phyloP scores from a whole-genome alignment of 495 filamentous ascomycete species.

The Penicillium cataractarum region DNA sequence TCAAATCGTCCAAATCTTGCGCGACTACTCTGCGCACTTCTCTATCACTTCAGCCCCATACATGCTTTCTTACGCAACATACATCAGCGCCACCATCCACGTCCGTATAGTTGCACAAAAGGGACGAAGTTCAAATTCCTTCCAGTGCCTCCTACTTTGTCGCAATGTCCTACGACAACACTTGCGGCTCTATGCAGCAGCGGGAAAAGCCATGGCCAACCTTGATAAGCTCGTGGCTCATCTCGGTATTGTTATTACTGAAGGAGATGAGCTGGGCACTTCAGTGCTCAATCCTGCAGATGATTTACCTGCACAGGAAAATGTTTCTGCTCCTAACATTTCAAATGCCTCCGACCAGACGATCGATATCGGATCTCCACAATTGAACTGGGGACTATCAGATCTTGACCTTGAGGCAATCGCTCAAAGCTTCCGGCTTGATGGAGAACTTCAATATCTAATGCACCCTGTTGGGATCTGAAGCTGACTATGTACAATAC shows the following conservation, averaged over 20 bases:
- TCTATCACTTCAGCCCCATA: constrained; percentile 35
- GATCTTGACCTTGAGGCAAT: constrained; percentile 35
- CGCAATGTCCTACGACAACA: constrained; percentile 25
- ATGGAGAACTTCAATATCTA: constrained; percentile 28
- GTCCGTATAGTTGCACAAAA: constrained; percentile 35
- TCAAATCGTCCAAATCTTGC: constrained; percentile 35
- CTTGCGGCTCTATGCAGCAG: constrained; percentile 26
- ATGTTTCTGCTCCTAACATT: neutral
- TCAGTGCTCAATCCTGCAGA: neutral
- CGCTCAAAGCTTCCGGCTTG: constrained; percentile 32
- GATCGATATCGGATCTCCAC: constrained; percentile 16
- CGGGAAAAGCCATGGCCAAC: constrained; percentile 29
- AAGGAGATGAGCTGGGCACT: neutral
- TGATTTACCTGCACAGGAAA: neutral
- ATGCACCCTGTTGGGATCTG: constrained; percentile 25
- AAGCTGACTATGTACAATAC: neutral
- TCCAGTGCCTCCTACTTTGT: constrained; percentile 28
- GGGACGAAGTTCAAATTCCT: constrained; percentile 24
- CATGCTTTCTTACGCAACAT: constrained; percentile 40
- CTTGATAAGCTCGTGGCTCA: constrained; percentile 26
- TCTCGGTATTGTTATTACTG: constrained; percentile 17
- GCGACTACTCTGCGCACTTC: constrained; percentile 33
- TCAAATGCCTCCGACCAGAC: constrained; percentile 5
- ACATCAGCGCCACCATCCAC: constrained; percentile 40
- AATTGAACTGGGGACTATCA: constrained; percentile 29